Evolutionary conservation across 257 asterid genomes (phyloP).

Genomic region (Schizonepeta tenuifolia): DNA sequence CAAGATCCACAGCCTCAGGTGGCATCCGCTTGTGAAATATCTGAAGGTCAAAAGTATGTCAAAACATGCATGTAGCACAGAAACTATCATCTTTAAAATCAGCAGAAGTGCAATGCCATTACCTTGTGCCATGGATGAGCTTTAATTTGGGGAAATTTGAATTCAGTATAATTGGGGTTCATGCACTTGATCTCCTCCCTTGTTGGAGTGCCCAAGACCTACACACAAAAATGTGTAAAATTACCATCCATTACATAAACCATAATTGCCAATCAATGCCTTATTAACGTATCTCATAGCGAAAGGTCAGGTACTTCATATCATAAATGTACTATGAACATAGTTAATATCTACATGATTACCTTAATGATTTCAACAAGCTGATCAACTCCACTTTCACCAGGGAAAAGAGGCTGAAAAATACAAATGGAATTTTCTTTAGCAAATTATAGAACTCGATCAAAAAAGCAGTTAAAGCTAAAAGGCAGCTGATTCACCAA

Average conservation of each 20-base stretch:
- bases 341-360: slow-evolving; percentile 22
- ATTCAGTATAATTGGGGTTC: slow-evolving; percentile 82
- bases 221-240: slow-evolving; percentile 12
- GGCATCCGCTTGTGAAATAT: slow-evolving; percentile 76
- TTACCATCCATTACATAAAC: slow-evolving; percentile 2
- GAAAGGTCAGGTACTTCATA: not conserved
- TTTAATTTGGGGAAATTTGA: slow-evolving; percentile 73
- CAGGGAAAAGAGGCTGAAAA: slow-evolving; percentile 63
- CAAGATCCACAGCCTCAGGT: slow-evolving; percentile 77
- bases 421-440: slow-evolving; percentile 16
- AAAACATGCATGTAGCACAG: slow-evolving; percentile 14
- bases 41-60: slow-evolving; percentile 39
- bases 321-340: not conserved
- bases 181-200: slow-evolving; percentile 84
- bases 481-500: slow-evolving; percentile 30
- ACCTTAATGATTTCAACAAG: slow-evolving; percentile 70
- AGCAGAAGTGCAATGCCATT: slow-evolving; percentile 4
- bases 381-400: slow-evolving; percentile 69
- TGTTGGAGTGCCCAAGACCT: slow-evolving; percentile 84
- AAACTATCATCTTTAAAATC: not conserved
- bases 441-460: slow-evolving; percentile 19
- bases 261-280: not conserved
- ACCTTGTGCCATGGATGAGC: slow-evolving; percentile 93
- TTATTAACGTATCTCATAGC: not conserved
- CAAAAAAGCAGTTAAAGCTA: not conserved